Evolutionary conservation across 176 grass and related monocot genomes (phyloP), one percentile per base, ranked within the genome.

Genomic region (Coix lacrymajobi): DNA sequence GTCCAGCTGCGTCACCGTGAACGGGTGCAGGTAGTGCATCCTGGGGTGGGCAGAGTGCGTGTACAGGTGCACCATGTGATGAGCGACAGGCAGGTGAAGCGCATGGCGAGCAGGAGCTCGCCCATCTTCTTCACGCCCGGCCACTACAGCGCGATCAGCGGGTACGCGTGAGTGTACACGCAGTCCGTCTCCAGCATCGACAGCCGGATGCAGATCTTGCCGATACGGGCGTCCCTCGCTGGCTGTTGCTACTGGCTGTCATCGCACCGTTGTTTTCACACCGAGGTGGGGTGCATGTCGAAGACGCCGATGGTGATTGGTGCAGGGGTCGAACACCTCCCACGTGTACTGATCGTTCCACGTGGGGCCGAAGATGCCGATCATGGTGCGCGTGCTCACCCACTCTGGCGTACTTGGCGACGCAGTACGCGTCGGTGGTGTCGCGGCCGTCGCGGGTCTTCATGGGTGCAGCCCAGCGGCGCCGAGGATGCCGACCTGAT

Each of bases 71-170:
- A 97, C 66, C 92, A 94, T 97, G 79, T 93, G 51, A 91, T 28
- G 60, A 97, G 68, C 3, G 95, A 97, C 2, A 93, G 74, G 61
- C 92, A 89, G 63, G 95, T 94, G 89, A 98, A 93, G 24, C 95
- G 84, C 66, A 98, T 54, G 11, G 95, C 95, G 3, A 98, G 91
- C 2, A 88, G 90, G 61, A 98, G 88, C 83, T 98, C 95, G 7
- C 95, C 95, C 92, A 92, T 98, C 92, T 94, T 98, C 95, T 98
- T 98, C 17, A 98, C 92, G 17, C 95, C 95, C 6, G 92, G 89
- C 16, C 61, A 71, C 1, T 86, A 83, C 30, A 98, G 71, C 63
- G 87, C 81, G 38, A 94, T 87, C 30, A 98, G 88, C 6, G 95
- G 95, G 82, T 98, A 98, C 26, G 86, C 81, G 58, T 98, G 92